phyloP scores from a whole-genome alignment of 148 eudicot species.

The Agrostemma githago region DNA sequence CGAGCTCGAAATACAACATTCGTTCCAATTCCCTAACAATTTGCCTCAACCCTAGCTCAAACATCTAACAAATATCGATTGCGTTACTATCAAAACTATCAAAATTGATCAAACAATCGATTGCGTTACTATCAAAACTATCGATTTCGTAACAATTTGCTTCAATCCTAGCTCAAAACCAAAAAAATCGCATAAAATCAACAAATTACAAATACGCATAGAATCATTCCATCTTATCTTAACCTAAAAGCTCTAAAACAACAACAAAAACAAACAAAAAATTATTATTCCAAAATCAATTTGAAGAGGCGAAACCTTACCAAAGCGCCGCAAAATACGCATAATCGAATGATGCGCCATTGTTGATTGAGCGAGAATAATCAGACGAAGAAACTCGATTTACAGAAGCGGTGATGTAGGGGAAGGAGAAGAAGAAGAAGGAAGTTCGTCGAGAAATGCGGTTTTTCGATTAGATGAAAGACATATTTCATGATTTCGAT shows the following conservation, averaged over 20 bases:
- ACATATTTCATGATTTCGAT: too few relatives aligned
- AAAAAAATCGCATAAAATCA: too few relatives aligned
- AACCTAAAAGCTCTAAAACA: background rate
- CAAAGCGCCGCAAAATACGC: slow-evolving; percentile 25
- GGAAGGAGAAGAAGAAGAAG: too few relatives aligned
- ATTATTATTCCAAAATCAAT: background rate
- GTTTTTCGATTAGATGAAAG: background rate
- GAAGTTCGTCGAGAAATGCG: slow-evolving; percentile 10
- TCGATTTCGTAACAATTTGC: too few relatives aligned
- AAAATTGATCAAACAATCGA: too few relatives aligned
- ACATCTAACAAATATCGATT: background rate
- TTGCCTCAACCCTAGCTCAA: background rate
- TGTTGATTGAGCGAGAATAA: background rate
- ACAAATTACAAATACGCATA: background rate
- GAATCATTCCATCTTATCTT: background rate
- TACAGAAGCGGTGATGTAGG: slow-evolving; percentile 1
- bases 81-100: too few relatives aligned
- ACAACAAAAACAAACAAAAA: background rate
- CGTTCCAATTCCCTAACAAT: background rate
- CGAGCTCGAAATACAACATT: background rate
- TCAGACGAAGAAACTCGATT: slow-evolving; percentile 7
- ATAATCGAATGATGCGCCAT: slow-evolving; percentile 32
- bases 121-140: too few relatives aligned
- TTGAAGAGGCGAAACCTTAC: slow-evolving; percentile 21
- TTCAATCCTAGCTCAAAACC: too few relatives aligned